Percentiles rank a stretch among this genome's conserved stretches.
These are phyloP conservation scores for Aphanomyces astaci DNA, from an alignment of 352 stramenopile species.

Conservation along the genomic window DNA sequence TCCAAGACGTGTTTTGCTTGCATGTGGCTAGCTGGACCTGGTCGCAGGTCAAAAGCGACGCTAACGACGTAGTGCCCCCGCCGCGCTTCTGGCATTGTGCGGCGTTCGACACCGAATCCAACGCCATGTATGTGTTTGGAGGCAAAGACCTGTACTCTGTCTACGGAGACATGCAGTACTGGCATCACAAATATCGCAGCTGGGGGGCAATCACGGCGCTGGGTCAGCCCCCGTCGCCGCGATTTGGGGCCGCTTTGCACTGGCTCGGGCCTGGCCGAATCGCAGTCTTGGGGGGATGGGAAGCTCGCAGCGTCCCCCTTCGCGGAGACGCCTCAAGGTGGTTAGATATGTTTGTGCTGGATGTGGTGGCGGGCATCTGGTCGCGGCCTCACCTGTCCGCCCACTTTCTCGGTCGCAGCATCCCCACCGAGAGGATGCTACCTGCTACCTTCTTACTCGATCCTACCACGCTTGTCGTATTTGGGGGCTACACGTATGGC, in stretches of 20 bases:
- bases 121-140: background rate
- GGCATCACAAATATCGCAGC: background rate
- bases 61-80: background rate
- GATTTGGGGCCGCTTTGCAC: constrained; percentile 13
- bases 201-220: background rate
- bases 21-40: constrained; percentile 6
- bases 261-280: background rate
- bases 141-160: constrained; percentile 18
- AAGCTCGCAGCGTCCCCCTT: constrained; percentile 3
- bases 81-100: constrained; percentile 15
- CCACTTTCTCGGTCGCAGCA: constrained; percentile 28
- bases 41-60: background rate
- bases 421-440: constrained; percentile 37
- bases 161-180: constrained; percentile 6
- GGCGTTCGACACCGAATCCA: background rate
- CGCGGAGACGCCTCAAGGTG: background rate
- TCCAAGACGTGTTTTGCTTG: constrained; percentile 9
- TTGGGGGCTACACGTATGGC: constrained; percentile 41
- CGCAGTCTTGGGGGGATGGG: constrained; percentile 10
- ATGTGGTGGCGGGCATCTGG: constrained; percentile 42
- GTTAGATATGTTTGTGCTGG: constrained; percentile 43
- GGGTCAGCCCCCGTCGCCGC: background rate
- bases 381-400: constrained; percentile 39
- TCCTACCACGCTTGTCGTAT: constrained; percentile 36
- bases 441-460: constrained; percentile 42